These are phyloP conservation scores for Phytophthora boehmeriae DNA, from an alignment of 352 stramenopile genomes.

Conservation along the genomic window DNA sequence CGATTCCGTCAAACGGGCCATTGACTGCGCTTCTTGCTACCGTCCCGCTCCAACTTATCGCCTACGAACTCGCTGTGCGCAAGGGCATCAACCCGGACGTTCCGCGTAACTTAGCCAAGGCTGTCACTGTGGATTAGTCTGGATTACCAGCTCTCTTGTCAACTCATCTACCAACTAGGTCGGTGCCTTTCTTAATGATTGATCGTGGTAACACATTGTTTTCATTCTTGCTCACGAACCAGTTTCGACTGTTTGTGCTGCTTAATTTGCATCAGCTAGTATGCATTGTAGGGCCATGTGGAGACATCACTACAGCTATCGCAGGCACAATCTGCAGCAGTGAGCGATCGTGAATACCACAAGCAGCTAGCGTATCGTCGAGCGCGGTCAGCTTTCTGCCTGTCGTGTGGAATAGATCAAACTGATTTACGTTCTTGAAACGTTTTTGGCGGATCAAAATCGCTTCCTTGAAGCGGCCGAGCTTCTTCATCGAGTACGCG, in stretches of 20 bases:
- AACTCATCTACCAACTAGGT: conserved; percentile 7
- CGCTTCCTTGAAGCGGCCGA: conserved; percentile 61
- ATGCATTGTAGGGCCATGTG: conserved; percentile 8
- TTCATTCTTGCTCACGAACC: neutral
- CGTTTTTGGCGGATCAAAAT: conserved; percentile 46
- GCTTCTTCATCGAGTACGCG: conserved; percentile 46
- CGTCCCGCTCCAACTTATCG: conserved; percentile 97
- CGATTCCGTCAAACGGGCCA: conserved; percentile 96
- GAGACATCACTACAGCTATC: conserved; percentile 5
- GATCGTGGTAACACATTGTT: conserved; percentile 9
- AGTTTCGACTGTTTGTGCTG: neutral
- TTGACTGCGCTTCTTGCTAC: conserved; percentile 96
- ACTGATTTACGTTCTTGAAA: conserved; percentile 52
- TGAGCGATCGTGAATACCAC: conserved; percentile 46
- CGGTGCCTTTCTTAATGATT: conserved; percentile 14
- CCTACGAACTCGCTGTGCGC: conserved; percentile 97
- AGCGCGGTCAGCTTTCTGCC: conserved; percentile 40
- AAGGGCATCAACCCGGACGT: conserved; percentile 98
- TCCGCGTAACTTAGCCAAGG: conserved; percentile 98
- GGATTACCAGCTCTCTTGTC: conserved; percentile 10
- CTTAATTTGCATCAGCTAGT: neutral
- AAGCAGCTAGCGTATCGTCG: conserved; percentile 41
- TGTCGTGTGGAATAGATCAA: conserved; percentile 55
- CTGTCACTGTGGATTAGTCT: conserved; percentile 97
- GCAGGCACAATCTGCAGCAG: conserved; percentile 49